Evolutionary conservation across 495 filamentous ascomycete genomes (phyloP), one percentile per base, ranked within the genome.

Genomic region (Penicillium herquei): DNA sequence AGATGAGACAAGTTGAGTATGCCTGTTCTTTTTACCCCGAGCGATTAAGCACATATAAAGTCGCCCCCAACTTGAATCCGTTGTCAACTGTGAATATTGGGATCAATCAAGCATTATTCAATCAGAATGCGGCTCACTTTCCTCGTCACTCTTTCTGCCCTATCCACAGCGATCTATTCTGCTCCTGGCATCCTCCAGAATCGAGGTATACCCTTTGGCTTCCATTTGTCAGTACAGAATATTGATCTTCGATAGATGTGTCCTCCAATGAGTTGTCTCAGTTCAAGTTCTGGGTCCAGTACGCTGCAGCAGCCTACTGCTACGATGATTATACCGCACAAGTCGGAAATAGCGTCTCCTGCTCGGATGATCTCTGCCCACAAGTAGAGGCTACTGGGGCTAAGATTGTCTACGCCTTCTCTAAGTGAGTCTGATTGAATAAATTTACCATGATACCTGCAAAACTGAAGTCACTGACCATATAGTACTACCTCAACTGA

Each of bases 211-310:
- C 8, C 26, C 10, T 41, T 30, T 34, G n/a, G 17, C n/a, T 14
- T 21, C 16, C 2, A 47, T 31, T 12, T 26, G 13, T 31, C 12
- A 32, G 2, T 31, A 13, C 3, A 37, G 10, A 26, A 16, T 16
- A 37, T 53, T 68, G 12, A 55, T 44, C 10, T 9, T 14, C 7
- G 6, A 1, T 39, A 73, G 70, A 69, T 34, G 49, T 73, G 11
- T 41, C 78, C 0, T 13, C 63, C 0, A 55, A 56, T 1, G 66
- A 80, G 32, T 64, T 85, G n/a, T 51, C 64, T 26, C 73, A 78
- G 14, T 75, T 90, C 50, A 58, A 78, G 13, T 80, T 88, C 59
- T 87, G 79, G 68, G 78, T 82, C n/a, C 84, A 91, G 66, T 91
- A 85, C 68, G 76, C 87, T 1, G 84, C 75, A 0, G 84, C 87